Evolutionary conservation across 108 stramenopile species (phyloP).

Genomic region (Pseudonitzschia multiseries): DNA sequence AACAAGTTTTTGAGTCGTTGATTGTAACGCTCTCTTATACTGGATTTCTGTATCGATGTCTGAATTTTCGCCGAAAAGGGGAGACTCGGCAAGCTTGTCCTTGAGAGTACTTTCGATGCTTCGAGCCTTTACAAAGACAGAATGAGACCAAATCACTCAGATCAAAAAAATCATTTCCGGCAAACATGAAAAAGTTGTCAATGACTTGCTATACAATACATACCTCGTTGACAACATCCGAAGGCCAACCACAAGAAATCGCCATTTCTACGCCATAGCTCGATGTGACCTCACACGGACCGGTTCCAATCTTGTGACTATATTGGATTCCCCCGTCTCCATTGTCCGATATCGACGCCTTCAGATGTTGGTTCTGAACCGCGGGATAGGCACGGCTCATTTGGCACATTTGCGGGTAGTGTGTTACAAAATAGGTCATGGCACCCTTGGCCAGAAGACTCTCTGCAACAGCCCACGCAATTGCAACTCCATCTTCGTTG

Average conservation of each 20-base stretch:
- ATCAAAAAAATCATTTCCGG: background rate
- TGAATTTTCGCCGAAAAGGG: conserved; percentile 9
- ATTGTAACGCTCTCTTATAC: background rate
- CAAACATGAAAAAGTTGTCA: too few relatives aligned
- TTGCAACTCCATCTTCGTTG: conserved; percentile 90
- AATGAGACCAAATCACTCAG: background rate
- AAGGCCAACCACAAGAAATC: conserved; percentile 79
- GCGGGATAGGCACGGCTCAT: conserved; percentile 68
- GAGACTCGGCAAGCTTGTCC: conserved; percentile 8
- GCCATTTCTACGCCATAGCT: conserved; percentile 91
- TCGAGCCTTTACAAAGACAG: conserved; percentile 6
- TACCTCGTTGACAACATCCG: conserved; percentile 43
- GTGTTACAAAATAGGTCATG: conserved; percentile 89
- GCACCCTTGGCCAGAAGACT: conserved; percentile 67
- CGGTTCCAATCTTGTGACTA: conserved; percentile 72
- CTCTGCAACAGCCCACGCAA: conserved; percentile 89
- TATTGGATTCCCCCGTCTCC: conserved; percentile 59
- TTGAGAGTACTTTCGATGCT: conserved; percentile 5
- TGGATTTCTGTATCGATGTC: conserved; percentile 8
- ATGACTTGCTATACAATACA: background rate
- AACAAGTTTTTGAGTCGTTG: background rate
- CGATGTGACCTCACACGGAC: conserved; percentile 60
- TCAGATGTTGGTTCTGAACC: conserved; percentile 81
- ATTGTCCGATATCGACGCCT: conserved; percentile 38
- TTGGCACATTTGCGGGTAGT: conserved; percentile 78